A percentile compares a stretch with the other conserved stretches of the same genome.
These are phyloP conservation scores for Saccharomycopsis synnaedendra DNA, from an alignment of 805 yeast genomes.

Conservation along the genomic window DNA sequence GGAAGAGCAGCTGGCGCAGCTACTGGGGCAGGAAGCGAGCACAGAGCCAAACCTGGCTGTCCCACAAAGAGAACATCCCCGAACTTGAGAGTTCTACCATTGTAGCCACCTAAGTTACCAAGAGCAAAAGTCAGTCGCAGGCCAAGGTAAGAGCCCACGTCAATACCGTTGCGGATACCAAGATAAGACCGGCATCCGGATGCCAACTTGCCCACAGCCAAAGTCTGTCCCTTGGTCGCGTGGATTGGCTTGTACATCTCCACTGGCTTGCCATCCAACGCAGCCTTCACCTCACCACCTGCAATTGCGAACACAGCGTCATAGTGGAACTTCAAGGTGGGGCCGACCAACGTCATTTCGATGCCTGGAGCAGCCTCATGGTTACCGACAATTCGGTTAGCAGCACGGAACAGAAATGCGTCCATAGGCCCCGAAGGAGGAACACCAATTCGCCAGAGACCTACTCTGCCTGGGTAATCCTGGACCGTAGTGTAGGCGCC, in stretches of 20 bases:
- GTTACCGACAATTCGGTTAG: conserved; percentile 88
- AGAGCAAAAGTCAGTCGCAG: conserved; percentile 85
- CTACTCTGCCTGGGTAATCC: conserved; percentile 86
- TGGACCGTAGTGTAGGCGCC: conserved; percentile 96
- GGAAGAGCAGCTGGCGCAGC: conserved; percentile 37
- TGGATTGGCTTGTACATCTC: conserved; percentile 62
- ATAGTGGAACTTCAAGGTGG: conserved; percentile 73
- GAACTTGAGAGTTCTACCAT: conserved; percentile 81
- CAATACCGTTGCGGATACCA: conserved; percentile 87
- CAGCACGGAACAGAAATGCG: conserved; percentile 76
- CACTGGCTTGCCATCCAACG: conserved; percentile 1
- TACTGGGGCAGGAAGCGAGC: conserved; percentile 63
- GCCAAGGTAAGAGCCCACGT: conserved; percentile 87
- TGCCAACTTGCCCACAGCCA: conserved; percentile 69
- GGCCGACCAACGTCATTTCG: conserved; percentile 83
- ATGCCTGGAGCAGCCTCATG: conserved; percentile 73
- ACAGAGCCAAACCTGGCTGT: conserved; percentile 56
- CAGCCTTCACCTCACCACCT: conserved; percentile 68
- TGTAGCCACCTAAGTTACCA: conserved; percentile 75
- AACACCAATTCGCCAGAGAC: conserved; percentile 87
- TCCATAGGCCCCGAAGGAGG: conserved; percentile 99
- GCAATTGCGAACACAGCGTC: conserved; percentile 71
- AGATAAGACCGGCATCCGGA: conserved; percentile 85
- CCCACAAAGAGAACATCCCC: conserved; percentile 90
- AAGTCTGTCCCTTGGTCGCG: conserved; percentile 63